Base-by-base conservation (phyloP, 2,329 filamentous ascomycete genomes). In the Orbilia blumenaviensis region DNA sequence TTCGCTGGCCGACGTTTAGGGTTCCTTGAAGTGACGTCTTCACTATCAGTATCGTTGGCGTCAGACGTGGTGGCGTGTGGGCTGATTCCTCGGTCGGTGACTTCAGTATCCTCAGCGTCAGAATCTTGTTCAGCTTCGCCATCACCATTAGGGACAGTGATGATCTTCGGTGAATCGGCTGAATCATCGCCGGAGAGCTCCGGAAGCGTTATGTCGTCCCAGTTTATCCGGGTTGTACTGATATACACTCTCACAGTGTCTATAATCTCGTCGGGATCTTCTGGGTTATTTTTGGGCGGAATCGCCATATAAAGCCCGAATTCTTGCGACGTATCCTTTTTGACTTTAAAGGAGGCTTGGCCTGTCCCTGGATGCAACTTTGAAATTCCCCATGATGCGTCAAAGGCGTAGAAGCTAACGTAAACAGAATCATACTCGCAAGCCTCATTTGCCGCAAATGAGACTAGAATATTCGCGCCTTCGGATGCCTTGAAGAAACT, bases 201-300 rank as follows among this genome's bases (percentile, higher is more conserved):
- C 10, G 34, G 36, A 32, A 66, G 63, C 8, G 38, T 41, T 21
- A 66, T 50, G 16, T 66, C 63, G 10, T 66, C 63, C 63, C 48
- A 66, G 7, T 34, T 12, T n/a, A 14, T 23, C 25, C 29, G 16
- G 1, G n/a, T 8, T 3, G 34, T 66, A 29, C 63, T 52, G 8
- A 66, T 34, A 18, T 56, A 66, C 0, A 29, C 63, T 12, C 46
- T 66, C 1, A 66, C n/a, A 9, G 21, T 50, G 16, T 66, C 63
- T 0, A 29, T 21, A 8, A 66, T 50, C 7, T 38, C 34, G n/a
- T 50, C 48, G 14, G 63, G 48, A 46, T 66, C 63, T 6, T 46
- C 25, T 12, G 1, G 23, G 9, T 12, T 25, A 5, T 34, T 34
- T 12, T 12, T n/a, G 7, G 10, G 32, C 1, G 63, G 63, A 44